Evolutionary conservation across 768 basidiomycete genomes (phyloP).

Genomic region (Termitomyces sp.): DNA sequence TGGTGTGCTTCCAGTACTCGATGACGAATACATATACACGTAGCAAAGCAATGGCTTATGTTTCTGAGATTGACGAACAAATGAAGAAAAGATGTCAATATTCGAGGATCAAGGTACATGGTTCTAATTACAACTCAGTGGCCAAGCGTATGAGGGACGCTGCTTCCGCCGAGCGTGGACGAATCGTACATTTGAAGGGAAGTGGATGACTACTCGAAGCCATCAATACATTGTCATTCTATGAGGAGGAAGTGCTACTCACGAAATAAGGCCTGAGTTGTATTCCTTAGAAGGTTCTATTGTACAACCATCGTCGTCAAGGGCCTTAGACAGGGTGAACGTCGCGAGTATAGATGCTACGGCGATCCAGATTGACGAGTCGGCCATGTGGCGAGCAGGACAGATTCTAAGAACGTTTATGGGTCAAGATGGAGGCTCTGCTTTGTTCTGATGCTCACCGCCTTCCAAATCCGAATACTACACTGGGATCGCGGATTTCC

Average conservation of each 20-base stretch:
- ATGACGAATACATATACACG: not conserved
- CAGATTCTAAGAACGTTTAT: conserved; percentile 16
- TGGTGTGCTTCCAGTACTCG: not conserved
- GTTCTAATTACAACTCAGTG: not conserved
- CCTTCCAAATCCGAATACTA: conserved; percentile 18
- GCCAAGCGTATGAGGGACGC: not conserved
- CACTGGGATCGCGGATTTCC: conserved; percentile 11
- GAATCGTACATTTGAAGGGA: not conserved
- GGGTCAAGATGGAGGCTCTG: not conserved
- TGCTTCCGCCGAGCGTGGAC: not conserved
- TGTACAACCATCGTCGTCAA: conserved; percentile 13
- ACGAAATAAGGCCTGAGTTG: not conserved
- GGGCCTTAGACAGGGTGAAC: conserved; percentile 21
- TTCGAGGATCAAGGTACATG: not conserved
- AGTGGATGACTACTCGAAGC: not conserved
- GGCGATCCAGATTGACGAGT: conserved; percentile 24
- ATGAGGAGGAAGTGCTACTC: not conserved
- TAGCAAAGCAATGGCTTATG: not conserved
- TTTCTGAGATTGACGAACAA: not conserved
- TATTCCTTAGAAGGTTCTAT: conserved; percentile 12
- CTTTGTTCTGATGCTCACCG: conserved; percentile 5
- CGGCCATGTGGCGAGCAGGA: conserved; percentile 28
- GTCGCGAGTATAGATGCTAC: conserved; percentile 23
- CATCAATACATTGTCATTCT: not conserved
- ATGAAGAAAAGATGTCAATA: not conserved